Evolutionary conservation across 148 eudicot genomes (phyloP).

Genomic region (Arbutus unedo): DNA sequence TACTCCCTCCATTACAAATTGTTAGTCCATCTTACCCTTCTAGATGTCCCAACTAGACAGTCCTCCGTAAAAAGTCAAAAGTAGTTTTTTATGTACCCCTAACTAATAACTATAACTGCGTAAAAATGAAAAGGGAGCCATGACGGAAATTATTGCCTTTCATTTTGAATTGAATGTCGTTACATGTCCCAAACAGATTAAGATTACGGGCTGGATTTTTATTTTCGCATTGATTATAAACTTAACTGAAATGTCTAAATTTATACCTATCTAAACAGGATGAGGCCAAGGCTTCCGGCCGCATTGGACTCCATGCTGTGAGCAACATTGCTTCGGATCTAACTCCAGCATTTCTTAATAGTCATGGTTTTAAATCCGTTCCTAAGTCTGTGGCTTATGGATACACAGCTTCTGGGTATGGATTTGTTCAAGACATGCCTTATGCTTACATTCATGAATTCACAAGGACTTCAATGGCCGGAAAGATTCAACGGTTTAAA

Average conservation of each 20-base stretch:
- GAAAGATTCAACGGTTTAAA: constrained; percentile 45
- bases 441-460: constrained; percentile 58
- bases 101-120: neutral
- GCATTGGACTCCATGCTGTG: constrained; percentile 46
- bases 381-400: constrained; percentile 53
- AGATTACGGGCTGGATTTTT: neutral
- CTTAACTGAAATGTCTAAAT: neutral
- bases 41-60: neutral
- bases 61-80: neutral
- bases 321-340: constrained; percentile 44
- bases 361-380: constrained; percentile 35
- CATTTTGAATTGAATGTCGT: neutral
- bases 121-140: neutral
- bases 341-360: constrained; percentile 42
- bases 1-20: neutral
- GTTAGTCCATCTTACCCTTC: neutral
- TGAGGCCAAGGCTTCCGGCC: constrained; percentile 36
- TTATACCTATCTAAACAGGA: constrained; percentile 24
- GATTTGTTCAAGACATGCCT: constrained; percentile 60
- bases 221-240: neutral
- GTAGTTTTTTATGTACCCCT: neutral
- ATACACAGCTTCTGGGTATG: constrained; percentile 57
- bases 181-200: neutral
- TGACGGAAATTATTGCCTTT: neutral
- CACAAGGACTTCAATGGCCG: constrained; percentile 56